Base-by-base conservation (phyloP, 2,329 filamentous ascomycete species). In the Trichoderma sp. region DNA sequence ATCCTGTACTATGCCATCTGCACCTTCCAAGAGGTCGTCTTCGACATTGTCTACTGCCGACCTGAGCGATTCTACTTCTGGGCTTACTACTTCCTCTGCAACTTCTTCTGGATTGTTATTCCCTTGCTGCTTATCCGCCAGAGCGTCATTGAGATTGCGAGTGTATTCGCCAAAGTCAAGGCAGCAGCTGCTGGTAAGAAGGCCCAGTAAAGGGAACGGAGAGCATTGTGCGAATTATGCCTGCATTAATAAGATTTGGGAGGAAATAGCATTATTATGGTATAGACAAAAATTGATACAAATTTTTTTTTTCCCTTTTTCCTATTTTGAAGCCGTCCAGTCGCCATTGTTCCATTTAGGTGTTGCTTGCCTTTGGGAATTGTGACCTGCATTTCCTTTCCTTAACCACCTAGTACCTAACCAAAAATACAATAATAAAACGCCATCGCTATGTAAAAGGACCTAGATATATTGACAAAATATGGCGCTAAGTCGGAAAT, bases 21-120 rank as follows among this genome's bases (percentile, higher is more conserved):
- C 71, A 73, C 80, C 2, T 82, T 83, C 66, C 81, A 84, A 63
- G 74, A 80, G 63, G 67, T 77, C 4, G 72, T 80, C 3, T 72
- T 74, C n/a, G 78, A 77, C 1, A 74, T 79, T 2, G 74, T 77
- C n/a, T 84, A 82, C 75, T 85, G 80, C 58, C 79, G 85, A 0
- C 84, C 84, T 0, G 85, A 87, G 75, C 71, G 72, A 1, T 80
- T 79, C 45, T 87, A 87, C 73, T 87, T 83, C 70, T 87, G 80
- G 78, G 79, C 78, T 10, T 86, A 87, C 71, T 87, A 82, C 68
- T 73, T 87, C 17, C 73, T 84, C 17, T 78, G 83, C 71, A 87
- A 87, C 71, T 78, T 78, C 0, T 81, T 86, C 69, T 87, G 85
- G 85, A 81, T 87, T 45, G 76, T 84, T 19, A 80, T 87, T 35